phyloP scores from a whole-genome alignment of 2,329 filamentous ascomycete genomes.

The Lithohypha guttulata region DNA sequence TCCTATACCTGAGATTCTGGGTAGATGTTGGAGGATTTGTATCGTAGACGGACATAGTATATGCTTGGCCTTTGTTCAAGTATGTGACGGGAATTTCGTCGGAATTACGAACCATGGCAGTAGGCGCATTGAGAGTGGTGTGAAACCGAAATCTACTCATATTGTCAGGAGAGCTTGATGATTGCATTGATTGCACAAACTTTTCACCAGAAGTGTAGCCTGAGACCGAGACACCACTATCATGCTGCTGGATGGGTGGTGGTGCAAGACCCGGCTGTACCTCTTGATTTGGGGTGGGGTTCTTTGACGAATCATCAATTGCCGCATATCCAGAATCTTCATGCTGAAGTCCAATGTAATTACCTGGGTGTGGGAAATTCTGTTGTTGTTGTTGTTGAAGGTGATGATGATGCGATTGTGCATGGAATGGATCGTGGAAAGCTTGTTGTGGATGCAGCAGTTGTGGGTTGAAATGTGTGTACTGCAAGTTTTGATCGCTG shows the following conservation, averaged over 20 bases:
- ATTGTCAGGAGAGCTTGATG: constrained; percentile 19
- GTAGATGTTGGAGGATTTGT: constrained; percentile 53
- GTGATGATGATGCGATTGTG: constrained; percentile 26
- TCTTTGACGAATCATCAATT: constrained; percentile 58
- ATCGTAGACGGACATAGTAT: constrained; percentile 75
- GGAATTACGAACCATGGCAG: constrained; percentile 82
- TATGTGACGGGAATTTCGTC: constrained; percentile 97
- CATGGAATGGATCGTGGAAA: constrained; percentile 11
- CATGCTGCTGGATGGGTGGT: constrained; percentile 27
- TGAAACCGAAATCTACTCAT: constrained; percentile 66
- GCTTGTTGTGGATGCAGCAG: constrained; percentile 26
- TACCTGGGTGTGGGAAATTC: constrained; percentile 36
- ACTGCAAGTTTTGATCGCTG: constrained; percentile 49
- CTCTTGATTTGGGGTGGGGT: constrained; percentile 25
- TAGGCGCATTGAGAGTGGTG: constrained; percentile 81
- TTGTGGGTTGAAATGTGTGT: constrained; percentile 55
- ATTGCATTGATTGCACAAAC: constrained; percentile 23
- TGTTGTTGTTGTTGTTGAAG: constrained; percentile 48
- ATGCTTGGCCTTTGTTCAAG: constrained; percentile 93
- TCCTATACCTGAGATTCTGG: constrained; percentile 62
- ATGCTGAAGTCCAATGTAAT: constrained; percentile 63
- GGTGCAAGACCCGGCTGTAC: constrained; percentile 14
- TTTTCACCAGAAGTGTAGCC: constrained; percentile 42
- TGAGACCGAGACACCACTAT: constrained; percentile 22
- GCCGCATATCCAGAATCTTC: constrained; percentile 70